Evolutionary conservation across 2,329 filamentous ascomycete genomes (phyloP).

Genomic region (Penicillium sp.): DNA sequence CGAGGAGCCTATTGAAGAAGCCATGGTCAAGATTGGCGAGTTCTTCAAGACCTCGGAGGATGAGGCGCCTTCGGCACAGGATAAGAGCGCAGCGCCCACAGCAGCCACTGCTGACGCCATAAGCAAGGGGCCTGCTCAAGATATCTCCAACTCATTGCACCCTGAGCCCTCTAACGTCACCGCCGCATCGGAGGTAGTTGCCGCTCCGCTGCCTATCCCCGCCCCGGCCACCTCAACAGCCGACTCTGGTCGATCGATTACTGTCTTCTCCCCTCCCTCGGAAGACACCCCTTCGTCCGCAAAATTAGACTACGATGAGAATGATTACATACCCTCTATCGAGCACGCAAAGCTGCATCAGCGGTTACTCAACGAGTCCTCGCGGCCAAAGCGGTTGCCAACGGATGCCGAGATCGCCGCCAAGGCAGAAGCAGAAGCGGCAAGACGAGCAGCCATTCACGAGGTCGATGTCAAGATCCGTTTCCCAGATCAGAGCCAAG

Average conservation of each 20-base stretch:
- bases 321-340: conserved; percentile 77
- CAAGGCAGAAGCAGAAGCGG: conserved; percentile 63
- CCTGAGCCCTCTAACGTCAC: conserved; percentile 6
- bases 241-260: conserved; percentile 52
- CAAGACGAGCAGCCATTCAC: conserved; percentile 63
- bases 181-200: conserved; percentile 6
- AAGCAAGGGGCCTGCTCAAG: conserved; percentile 8
- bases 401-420: conserved; percentile 80
- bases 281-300: conserved; percentile 74
- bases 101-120: conserved; percentile 1
- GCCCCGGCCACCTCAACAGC: conserved; percentile 25
- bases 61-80: conserved; percentile 28
- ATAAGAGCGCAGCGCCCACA: conserved; percentile 2
- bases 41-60: conserved; percentile 61
- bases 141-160: conserved; percentile 10
- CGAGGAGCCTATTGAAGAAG: conserved; percentile 75
- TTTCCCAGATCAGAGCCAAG: conserved; percentile 80
- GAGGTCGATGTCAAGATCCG: conserved; percentile 75
- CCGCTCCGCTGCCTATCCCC: conserved; percentile 11
- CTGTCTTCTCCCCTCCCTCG: conserved; percentile 74
- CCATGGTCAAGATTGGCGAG: conserved; percentile 74
- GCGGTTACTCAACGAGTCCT: conserved; percentile 72
- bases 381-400: conserved; percentile 73
- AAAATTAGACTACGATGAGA: conserved; percentile 62
- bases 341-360: conserved; percentile 78